Percentiles rank a stretch among this genome's conserved stretches.
phyloP scores from a whole-genome alignment of 73 alveolate genomes.

The Tetrahymena thermophila region DNA sequence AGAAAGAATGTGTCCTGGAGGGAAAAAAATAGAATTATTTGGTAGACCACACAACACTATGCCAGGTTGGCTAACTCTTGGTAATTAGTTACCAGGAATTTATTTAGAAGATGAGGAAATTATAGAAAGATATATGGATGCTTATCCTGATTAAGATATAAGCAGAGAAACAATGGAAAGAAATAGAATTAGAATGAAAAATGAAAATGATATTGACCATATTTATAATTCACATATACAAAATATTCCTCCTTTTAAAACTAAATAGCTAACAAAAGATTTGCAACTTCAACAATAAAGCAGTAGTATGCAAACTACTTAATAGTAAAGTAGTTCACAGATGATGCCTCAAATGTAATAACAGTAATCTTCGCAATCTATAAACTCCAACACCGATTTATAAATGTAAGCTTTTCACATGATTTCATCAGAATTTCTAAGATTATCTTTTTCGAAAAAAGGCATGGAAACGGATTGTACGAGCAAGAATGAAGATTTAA shows the following conservation, averaged over 20 bases:
- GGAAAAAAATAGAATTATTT: constrained; percentile 89
- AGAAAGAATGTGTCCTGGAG: constrained; percentile 86
- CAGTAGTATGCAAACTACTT: background rate
- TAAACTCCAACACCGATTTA: background rate
- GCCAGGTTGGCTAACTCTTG: constrained; percentile 82
- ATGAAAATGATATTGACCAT: constrained; percentile 25
- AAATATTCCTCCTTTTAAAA: background rate
- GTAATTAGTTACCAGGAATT: constrained; percentile 80
- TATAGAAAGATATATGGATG: constrained; percentile 62
- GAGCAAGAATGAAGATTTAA: background rate
- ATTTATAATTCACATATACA: constrained; percentile 29
- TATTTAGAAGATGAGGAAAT: constrained; percentile 71
- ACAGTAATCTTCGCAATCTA: background rate
- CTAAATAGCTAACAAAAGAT: background rate
- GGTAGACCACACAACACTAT: constrained; percentile 90
- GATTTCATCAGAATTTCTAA: background rate
- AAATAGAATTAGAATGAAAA: constrained; percentile 15
- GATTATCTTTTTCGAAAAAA: background rate
- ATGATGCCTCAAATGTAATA: background rate
- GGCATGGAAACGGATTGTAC: background rate
- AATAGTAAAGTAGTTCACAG: background rate
- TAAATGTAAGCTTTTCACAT: background rate
- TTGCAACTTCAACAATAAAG: background rate
- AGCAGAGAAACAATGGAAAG: constrained; percentile 18
- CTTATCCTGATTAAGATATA: constrained; percentile 60